Base-by-base conservation (phyloP, 208 protist species). In the Leishmania mexicana region DNA sequence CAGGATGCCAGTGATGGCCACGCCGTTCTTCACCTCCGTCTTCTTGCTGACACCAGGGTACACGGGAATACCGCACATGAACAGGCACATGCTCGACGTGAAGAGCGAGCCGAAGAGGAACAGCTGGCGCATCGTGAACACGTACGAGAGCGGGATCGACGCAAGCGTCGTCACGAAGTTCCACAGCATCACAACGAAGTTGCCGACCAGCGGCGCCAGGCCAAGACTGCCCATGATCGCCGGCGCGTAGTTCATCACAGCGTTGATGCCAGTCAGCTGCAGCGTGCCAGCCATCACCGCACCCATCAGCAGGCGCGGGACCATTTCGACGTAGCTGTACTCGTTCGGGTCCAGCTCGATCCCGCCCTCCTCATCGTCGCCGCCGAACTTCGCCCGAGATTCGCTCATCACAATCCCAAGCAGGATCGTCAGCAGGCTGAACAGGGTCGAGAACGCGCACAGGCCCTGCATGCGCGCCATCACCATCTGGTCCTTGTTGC, bases 201-300 rank as follows among this genome's bases (percentile, higher is more conserved):
- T 97, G 57, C 94, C 94, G 24, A 93, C 80, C 5, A 96, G 88
- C 49, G 93, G 88, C 2, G 85, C 86, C 45, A 96, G 81, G 49
- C 92, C 90, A 57, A 95, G 83, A 67, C 83, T 89, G 53, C 83
- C 81, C 87, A 92, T 95, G 79, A 97, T 96, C 49, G 83, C 91
- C 49, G 93, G 93, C 45, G 94, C 92, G 86, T 96, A 97, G 87
- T 95, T 96, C 92, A 95, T 96, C 49, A 96, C 86, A 64, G 93
- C 93, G 81, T 96, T 96, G 81, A 96, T 95, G 58, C 94, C 94
- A 51, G 94, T 97, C 84, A 97, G 81, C 83, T 96, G 94, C 73
- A 90, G 82, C 74, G 94, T 92, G 38, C 89, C 85, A 47, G 89
- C 87, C 78, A 94, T 86, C 58, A 92, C 83, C 35, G 57, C 35